phyloP scores from a whole-genome alignment of 2,329 filamentous ascomycete species.

The Colletotrichum sp. region DNA sequence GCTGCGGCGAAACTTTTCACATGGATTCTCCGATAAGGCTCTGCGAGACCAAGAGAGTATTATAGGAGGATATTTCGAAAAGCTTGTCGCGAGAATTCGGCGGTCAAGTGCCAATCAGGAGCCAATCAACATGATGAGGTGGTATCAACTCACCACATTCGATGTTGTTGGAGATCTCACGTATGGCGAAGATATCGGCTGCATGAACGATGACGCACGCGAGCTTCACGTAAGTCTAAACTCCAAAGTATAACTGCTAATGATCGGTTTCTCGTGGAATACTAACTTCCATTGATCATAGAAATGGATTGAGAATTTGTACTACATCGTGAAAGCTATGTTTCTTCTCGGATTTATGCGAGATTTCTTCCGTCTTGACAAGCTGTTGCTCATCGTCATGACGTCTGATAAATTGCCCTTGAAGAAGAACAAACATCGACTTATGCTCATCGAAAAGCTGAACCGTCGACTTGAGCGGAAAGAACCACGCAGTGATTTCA shows the following conservation, averaged over 20 bases:
- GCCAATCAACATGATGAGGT: conserved; percentile 22
- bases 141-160: conserved; percentile 9
- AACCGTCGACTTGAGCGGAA: not conserved
- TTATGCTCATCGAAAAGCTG: not conserved
- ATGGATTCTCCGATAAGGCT: conserved; percentile 30
- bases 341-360: conserved; percentile 1
- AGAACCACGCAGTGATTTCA: not conserved
- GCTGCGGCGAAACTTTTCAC: conserved; percentile 24
- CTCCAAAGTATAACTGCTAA: not conserved
- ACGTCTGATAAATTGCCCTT: not conserved
- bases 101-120: not conserved
- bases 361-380: not conserved
- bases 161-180: conserved; percentile 21
- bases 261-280: not conserved
- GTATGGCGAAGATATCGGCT: conserved; percentile 20
- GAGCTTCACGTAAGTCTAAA: conserved; percentile 6
- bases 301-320: conserved; percentile 5
- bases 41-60: conserved; percentile 31
- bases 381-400: not conserved
- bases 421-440: not conserved
- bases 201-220: conserved; percentile 8
- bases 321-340: conserved; percentile 4
- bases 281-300: not conserved
- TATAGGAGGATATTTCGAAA: conserved; percentile 27
- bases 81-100: conserved; percentile 22